These are phyloP conservation scores for Colletotrichum falcatum DNA, from an alignment of 2,329 filamentous ascomycete species.

Conservation along the genomic window DNA sequence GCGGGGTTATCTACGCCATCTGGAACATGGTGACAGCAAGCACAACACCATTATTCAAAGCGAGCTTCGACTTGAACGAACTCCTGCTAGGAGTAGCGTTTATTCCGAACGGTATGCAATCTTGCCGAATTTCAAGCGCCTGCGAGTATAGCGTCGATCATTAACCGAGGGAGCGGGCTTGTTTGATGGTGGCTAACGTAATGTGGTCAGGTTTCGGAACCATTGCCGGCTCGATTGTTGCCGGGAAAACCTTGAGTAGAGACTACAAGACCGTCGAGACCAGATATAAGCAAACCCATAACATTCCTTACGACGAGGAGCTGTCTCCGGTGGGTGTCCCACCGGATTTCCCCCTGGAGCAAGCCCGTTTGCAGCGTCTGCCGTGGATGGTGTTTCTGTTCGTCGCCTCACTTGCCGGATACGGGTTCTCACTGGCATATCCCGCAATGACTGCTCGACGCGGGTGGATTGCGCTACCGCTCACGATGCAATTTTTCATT, in stretches of 20 bases:
- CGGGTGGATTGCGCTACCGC: slow-evolving; percentile 46
- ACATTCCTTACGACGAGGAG: slow-evolving; percentile 43
- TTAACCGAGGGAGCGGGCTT: not conserved
- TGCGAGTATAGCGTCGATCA: no score
- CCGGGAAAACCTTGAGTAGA: slow-evolving; percentile 56
- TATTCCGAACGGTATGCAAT: slow-evolving; percentile 45
- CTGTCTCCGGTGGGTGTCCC: slow-evolving; percentile 46
- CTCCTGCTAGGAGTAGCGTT: slow-evolving; percentile 46
- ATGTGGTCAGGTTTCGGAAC: slow-evolving; percentile 49
- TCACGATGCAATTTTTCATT: slow-evolving; percentile 50
- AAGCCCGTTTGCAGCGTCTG: slow-evolving; percentile 53
- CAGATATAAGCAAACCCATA: slow-evolving; percentile 44
- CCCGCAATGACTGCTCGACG: slow-evolving; percentile 30
- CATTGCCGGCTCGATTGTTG: slow-evolving; percentile 55
- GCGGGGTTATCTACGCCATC: slow-evolving; percentile 51
- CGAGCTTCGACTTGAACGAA: slow-evolving; percentile 44
- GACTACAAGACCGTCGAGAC: slow-evolving; percentile 43
- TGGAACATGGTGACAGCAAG: slow-evolving; percentile 62
- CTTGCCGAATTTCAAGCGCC: not conserved
- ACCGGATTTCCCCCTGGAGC: slow-evolving; percentile 57
- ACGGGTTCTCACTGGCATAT: slow-evolving; percentile 50
- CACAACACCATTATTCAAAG: slow-evolving; percentile 53
- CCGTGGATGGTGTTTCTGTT: slow-evolving; percentile 51
- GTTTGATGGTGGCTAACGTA: slow-evolving; percentile 4
- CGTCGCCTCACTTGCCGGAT: slow-evolving; percentile 51